Percentiles rank a stretch among this genome's conserved stretches.
These are phyloP conservation scores for Penicillium verrucosum DNA, from an alignment of 2,329 filamentous ascomycete genomes.

Conservation along the genomic window DNA sequence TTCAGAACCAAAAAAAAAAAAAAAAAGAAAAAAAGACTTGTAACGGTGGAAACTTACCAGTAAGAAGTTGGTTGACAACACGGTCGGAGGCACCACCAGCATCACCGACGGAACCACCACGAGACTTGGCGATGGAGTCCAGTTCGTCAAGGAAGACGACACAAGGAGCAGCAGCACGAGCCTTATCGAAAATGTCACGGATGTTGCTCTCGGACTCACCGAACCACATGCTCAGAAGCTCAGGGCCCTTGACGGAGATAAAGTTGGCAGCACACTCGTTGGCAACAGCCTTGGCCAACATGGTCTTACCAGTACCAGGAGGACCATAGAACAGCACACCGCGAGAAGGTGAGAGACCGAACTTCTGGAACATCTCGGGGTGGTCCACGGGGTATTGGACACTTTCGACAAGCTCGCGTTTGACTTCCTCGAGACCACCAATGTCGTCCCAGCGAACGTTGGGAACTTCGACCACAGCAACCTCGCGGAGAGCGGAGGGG, in stretches of 20 bases:
- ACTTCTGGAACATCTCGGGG: conserved; percentile 99
- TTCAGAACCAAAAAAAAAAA: neutral
- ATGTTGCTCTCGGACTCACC: conserved; percentile 99
- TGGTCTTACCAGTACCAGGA: conserved; percentile 99
- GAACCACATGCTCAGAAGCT: conserved; percentile 99
- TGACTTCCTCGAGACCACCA: conserved; percentile 95
- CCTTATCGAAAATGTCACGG: conserved; percentile 99
- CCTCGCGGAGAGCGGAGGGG: conserved; percentile 96
- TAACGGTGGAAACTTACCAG: conserved; percentile 61
- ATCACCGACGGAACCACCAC: conserved; percentile 93
- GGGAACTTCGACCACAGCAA: conserved; percentile 97
- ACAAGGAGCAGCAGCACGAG: conserved; percentile 93
- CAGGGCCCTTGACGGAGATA: conserved; percentile 98
- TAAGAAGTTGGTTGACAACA: conserved; percentile 99
- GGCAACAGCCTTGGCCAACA: conserved; percentile 98
- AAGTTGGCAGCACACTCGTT: conserved; percentile 99
- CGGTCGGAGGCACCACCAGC: conserved; percentile 97
- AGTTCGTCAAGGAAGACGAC: conserved; percentile 98
- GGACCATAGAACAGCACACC: conserved; percentile 99
- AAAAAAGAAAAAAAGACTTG: neutral
- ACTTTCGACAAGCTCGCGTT: conserved; percentile 98
- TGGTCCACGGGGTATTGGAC: conserved; percentile 99
- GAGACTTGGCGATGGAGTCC: conserved; percentile 98
- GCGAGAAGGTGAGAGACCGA: conserved; percentile 93
- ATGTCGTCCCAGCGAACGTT: conserved; percentile 99